Percentiles rank a stretch among this genome's conserved stretches.
Conservation (phyloP, 768 basidiomycete genomes). For the Mrakia frigida region DNA sequence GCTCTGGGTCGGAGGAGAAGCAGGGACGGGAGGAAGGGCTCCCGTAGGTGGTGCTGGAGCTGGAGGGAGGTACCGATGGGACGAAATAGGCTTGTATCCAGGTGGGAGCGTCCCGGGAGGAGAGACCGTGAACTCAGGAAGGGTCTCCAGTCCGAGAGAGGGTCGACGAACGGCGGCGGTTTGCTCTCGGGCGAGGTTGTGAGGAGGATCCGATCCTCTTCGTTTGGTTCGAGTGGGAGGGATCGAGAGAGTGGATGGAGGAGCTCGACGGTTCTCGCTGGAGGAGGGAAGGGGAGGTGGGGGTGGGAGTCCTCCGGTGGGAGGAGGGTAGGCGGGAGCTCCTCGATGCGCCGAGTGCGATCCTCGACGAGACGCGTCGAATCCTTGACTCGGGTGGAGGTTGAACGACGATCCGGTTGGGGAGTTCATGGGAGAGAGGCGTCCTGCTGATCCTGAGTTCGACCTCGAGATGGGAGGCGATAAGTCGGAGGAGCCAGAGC, state of each 20-base stretch:
- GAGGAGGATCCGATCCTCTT: constrained; percentile 5
- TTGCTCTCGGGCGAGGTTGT: neutral
- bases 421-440: neutral
- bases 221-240: neutral
- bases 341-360: neutral
- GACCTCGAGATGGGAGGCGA: neutral
- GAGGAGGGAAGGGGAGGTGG: neutral
- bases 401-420: neutral
- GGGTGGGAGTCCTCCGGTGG: neutral
- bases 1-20: too few species aligned
- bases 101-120: neutral
- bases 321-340: neutral
- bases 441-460: neutral
- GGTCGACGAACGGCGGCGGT: neutral
- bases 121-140: constrained; percentile 4
- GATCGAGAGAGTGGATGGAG: neutral
- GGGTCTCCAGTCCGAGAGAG: neutral
- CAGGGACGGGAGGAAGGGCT: neutral
- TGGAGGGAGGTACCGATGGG: neutral
- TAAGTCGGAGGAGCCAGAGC: neutral
- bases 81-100: neutral
- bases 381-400: neutral
- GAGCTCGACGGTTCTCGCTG: neutral
- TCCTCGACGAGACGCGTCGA: too few species aligned
- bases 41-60: neutral